Conservation (phyloP, 257 asterid genomes). For the Gynochthodes officinalis region DNA sequence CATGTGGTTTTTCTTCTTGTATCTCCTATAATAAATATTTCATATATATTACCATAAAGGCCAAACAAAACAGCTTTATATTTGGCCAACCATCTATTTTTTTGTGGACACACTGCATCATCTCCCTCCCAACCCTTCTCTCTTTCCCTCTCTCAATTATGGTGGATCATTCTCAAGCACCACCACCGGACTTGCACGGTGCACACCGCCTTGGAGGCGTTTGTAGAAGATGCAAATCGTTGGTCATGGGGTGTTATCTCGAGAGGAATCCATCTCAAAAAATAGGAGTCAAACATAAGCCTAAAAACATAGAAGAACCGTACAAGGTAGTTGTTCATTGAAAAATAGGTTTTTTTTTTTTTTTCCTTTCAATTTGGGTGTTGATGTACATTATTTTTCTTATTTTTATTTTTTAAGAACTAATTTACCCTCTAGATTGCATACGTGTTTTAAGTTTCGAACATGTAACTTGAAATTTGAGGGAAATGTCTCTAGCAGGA, state of each 20-base stretch:
- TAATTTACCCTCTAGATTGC: too few relatives aligned
- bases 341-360: not conserved
- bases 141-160: constrained; percentile 23
- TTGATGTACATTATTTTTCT: not conserved
- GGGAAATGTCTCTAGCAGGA: too few relatives aligned
- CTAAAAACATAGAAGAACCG: constrained; percentile 28
- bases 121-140: not conserved
- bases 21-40: too few relatives aligned
- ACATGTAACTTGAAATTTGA: too few relatives aligned
- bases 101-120: constrained; percentile 7
- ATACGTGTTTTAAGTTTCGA: too few relatives aligned
- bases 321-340: constrained; percentile 18
- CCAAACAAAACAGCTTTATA: not conserved
- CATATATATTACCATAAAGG: too few relatives aligned
- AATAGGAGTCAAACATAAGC: constrained; percentile 22
- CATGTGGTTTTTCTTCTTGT: too few relatives aligned
- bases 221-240: constrained; percentile 46
- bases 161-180: constrained; percentile 50
- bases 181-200: constrained; percentile 38
- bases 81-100: constrained; percentile 21
- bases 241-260: constrained; percentile 46
- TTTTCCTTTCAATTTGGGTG: not conserved
- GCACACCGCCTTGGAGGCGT: constrained; percentile 42
- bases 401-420: too few relatives aligned
- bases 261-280: constrained; percentile 26